Conservation (phyloP, 331 rosid species). For the Spiraea crenata region DNA sequence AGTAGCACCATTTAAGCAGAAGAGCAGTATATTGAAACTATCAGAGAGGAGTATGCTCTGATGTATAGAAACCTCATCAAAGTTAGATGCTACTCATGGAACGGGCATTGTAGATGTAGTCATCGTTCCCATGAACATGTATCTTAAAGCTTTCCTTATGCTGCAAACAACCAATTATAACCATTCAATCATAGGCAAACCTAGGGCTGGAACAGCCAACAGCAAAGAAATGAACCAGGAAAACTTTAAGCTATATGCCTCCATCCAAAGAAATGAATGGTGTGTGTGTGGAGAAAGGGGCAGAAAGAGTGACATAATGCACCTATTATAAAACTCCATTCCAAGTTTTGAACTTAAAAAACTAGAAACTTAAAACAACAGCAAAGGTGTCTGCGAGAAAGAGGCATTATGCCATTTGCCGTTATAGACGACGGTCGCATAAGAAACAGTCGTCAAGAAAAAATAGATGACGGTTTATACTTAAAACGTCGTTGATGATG, state of each 20-base stretch:
- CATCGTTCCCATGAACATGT: too few relatives aligned
- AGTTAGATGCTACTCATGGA: too few relatives aligned
- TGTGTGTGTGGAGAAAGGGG: background rate
- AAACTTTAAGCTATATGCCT: background rate
- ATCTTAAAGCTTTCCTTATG: slow-evolving; percentile 34
- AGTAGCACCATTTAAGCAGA: too few relatives aligned
- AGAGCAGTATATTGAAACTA: too few relatives aligned
- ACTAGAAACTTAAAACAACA: slow-evolving; percentile 2
- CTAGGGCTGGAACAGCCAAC: slow-evolving; percentile 14
- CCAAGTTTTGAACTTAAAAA: background rate
- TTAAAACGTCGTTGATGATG: too few relatives aligned
- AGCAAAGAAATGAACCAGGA: background rate
- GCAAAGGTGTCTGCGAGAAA: slow-evolving; percentile 7
- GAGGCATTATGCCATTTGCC: background rate
- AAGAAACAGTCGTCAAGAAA: too few relatives aligned
- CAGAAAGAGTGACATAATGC: background rate
- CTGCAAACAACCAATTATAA: slow-evolving; percentile 19
- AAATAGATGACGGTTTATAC: too few relatives aligned
- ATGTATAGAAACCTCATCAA: too few relatives aligned
- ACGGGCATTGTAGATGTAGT: too few relatives aligned
- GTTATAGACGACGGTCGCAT: too few relatives aligned
- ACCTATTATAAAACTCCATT: slow-evolving; percentile 28
- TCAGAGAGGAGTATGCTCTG: too few relatives aligned
- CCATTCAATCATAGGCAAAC: background rate
- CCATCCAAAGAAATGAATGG: background rate